phyloP scores from a whole-genome alignment of 768 basidiomycete genomes.

The Agrocybe praecox region DNA sequence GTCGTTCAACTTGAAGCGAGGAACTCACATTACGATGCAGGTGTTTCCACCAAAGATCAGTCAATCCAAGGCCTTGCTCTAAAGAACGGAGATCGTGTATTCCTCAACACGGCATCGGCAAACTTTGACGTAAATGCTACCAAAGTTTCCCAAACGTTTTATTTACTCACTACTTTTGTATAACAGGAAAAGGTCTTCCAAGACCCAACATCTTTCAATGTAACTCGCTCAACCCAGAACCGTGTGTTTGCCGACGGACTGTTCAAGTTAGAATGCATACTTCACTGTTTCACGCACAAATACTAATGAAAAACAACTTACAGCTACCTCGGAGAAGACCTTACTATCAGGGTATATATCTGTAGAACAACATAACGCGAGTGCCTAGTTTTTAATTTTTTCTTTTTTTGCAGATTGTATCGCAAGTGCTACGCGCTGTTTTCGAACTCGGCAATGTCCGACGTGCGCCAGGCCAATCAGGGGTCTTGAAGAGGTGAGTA shows the following conservation, averaged over 20 bases:
- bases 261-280: conserved; percentile 34
- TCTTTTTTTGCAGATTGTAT: conserved; percentile 43
- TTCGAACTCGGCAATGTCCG: conserved; percentile 58
- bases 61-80: conserved; percentile 42
- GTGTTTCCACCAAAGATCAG: conserved; percentile 49
- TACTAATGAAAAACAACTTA: conserved; percentile 1
- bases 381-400: not conserved
- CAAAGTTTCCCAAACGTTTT: not conserved
- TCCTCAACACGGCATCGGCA: conserved; percentile 62
- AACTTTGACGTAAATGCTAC: conserved; percentile 51
- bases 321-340: conserved; percentile 45
- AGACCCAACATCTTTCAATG: conserved; percentile 45
- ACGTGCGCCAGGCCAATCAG: conserved; percentile 72
- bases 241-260: conserved; percentile 50
- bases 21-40: conserved; percentile 25
- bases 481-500: conserved; percentile 54
- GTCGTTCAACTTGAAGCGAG: not conserved
- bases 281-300: not conserved
- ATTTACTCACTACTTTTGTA: not conserved
- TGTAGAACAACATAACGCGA: not conserved
- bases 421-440: conserved; percentile 65
- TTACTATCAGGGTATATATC: conserved; percentile 53
- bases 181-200: conserved; percentile 54
- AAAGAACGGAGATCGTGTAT: conserved; percentile 55
- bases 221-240: conserved; percentile 45